Base-by-base conservation (phyloP, 2,329 filamentous ascomycete species). In the Grosmannia serpens region DNA sequence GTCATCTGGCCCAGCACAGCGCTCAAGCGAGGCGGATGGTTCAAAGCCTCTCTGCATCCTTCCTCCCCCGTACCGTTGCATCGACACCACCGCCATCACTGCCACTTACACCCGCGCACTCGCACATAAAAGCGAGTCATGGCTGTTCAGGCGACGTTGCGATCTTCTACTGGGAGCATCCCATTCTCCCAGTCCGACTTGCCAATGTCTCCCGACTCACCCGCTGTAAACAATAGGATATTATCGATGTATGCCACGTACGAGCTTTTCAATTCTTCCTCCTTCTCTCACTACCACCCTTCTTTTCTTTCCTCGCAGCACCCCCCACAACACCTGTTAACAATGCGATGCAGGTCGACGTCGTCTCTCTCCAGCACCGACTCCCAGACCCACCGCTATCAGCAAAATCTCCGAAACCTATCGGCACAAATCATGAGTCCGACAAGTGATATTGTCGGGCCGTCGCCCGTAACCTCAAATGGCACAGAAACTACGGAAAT, bases 401-500 rank as follows among this genome's bases (percentile, higher is more conserved):
- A 72, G 62, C 72, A 72, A 62, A 74, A 75, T 55, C 71, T 76
- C 60, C 74, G 76, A 54, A 68, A 78, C 27, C 71, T 75, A 41
- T 78, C 80, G 47, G 76, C 75, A 35, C 76, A 86, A 68, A 65
- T 83, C 38, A 73, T 82, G 70, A 80, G 83, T 71, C 78, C 86
- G 62, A 82, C 77, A 66, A 85, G 79, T 68, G 84, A 87, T 65
- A 81, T 86, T 64, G 86, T 91, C 57, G 88, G 89, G 47, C 89
- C 89, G 11, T 92, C 89, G 22, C 89, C 89, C 9, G 88, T 92
- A 27, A 91, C 90, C 55, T 94, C 89, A 46, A 91, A 88, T 68
- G 88, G 88, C 60, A 94, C 89, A 27, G 87, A 87, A 66, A 85
- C 82, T 46, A 92, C 89, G 13, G 89, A 94, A 68, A 91, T 94